Percentiles rank a stretch among this genome's conserved stretches.
phyloP scores from a whole-genome alignment of 1,284 basidiomycete genomes.

The Puccinia hordei region DNA sequence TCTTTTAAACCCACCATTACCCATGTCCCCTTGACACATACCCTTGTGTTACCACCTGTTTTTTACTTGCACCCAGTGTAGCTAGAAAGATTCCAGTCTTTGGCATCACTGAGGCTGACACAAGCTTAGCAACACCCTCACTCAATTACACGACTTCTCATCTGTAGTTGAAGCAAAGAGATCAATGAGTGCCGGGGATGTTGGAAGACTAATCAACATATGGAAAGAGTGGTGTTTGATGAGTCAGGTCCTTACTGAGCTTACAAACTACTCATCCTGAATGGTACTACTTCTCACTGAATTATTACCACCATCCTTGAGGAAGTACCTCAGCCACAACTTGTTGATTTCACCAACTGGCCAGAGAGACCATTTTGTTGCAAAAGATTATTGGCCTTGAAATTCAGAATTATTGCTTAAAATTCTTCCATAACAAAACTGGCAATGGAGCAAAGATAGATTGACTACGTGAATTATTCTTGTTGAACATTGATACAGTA shows the following conservation, averaged over 20 bases:
- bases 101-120: too few relatives aligned
- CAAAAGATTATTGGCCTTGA: constrained; percentile 19
- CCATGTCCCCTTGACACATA: too few relatives aligned
- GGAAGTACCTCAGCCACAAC: background rate
- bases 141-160: background rate
- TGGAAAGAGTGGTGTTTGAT: too few relatives aligned
- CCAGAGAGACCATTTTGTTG: too few relatives aligned
- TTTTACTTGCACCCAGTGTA: too few relatives aligned
- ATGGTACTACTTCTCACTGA: background rate
- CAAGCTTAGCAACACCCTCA: background rate
- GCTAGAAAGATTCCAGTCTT: too few relatives aligned
- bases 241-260: background rate
- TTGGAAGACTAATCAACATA: too few relatives aligned
- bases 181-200: too few relatives aligned
- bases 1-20: too few relatives aligned
- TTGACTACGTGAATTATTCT: constrained; percentile 13
- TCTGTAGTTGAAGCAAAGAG: constrained; percentile 19
- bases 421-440: constrained; percentile 13
- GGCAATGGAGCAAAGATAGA: constrained; percentile 20
- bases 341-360: constrained; percentile 15
- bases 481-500: constrained; percentile 10
- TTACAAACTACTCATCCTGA: constrained; percentile 15
- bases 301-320: background rate
- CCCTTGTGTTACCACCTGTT: too few relatives aligned
- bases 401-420: constrained; percentile 25